These are phyloP conservation scores for Glycine soja DNA, from an alignment of 306 rosid species.

Conservation along the genomic window DNA sequence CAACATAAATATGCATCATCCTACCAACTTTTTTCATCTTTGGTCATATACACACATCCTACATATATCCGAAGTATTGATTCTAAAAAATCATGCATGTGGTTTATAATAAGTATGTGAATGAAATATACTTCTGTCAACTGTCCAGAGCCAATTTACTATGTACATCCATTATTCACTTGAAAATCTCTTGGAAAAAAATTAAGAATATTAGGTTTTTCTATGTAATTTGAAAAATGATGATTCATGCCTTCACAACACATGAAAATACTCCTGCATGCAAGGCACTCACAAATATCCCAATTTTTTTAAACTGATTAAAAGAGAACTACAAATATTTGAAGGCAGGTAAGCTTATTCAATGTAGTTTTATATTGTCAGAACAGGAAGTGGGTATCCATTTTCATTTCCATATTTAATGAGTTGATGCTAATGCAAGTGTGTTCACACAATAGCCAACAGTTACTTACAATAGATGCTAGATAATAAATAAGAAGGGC, in stretches of 20 bases:
- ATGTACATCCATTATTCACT: slow-evolving; percentile 26
- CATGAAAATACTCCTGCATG: slow-evolving; percentile 29
- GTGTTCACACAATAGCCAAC: slow-evolving; percentile 7
- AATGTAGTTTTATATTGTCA: not conserved
- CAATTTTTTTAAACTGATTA: not conserved
- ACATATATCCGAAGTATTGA: not conserved
- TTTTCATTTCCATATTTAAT: slow-evolving; percentile 32
- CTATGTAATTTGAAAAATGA: not conserved
- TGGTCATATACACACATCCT: slow-evolving; percentile 13
- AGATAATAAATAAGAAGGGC: not conserved
- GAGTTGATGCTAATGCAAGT: slow-evolving; percentile 25
- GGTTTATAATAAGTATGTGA: slow-evolving; percentile 10
- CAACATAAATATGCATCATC: slow-evolving; percentile 41
- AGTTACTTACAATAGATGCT: slow-evolving; percentile 5
- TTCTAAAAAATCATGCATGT: not conserved
- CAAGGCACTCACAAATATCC: slow-evolving; percentile 29
- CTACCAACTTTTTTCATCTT: slow-evolving; percentile 23
- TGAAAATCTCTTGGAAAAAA: not conserved
- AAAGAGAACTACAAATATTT: slow-evolving; percentile 8
- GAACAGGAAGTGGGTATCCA: slow-evolving; percentile 12
- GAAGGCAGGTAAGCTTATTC: slow-evolving; percentile 6
- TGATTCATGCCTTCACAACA: slow-evolving; percentile 13
- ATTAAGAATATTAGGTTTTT: slow-evolving; percentile 17
- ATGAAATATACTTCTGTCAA: slow-evolving; percentile 26
- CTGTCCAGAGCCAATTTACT: slow-evolving; percentile 25